Evolutionary conservation across 495 filamentous ascomycete species (phyloP), one percentile per base, ranked within the genome.

Genomic region (Penicillium nucicola): DNA sequence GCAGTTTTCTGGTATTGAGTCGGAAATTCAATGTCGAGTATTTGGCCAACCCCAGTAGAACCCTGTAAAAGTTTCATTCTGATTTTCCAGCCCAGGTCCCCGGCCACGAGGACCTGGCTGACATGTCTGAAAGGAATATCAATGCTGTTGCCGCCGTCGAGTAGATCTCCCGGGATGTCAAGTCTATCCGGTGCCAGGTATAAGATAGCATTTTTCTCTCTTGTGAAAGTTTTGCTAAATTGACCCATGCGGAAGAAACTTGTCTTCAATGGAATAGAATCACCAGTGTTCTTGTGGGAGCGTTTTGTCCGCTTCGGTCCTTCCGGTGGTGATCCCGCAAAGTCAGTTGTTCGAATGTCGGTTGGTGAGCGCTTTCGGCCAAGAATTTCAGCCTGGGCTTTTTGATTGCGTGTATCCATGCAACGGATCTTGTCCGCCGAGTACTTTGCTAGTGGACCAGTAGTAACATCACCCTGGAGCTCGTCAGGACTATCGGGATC

Each of bases 401-500:
- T 42, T 20, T 17, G 33, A 19, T 48, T 48, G 20, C 34, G 4
- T n/a, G 49, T 30, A 4, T 15, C 30, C 5, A 15, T 50, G 38
- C 31, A 46, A 14, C 33, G 38, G 15, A 42, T 42, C 19, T 42
- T 52, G 28, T 14, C 38, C 30, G 25, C 15, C 7, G 62, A 41
- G 19, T 37, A 28, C 15, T 39, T 58, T 1, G 59, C 64, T n/a
- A 56, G 20, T 33, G 59, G 58, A 5, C 44, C 38, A 38, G 69
- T 67, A 0, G 69, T 72, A 33, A 60, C 65, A 10, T 61, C 72
- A 5, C 66, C 69, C 39, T 77, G 74, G 1, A 78, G 48, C 47
- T 75, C 74, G 60, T 78, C 76, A 2, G 70, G 57, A 41, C 75
- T 77, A 32, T 74, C 70, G 18, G 61, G 33, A 25, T 13, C 11